phyloP scores from a whole-genome alignment of 495 filamentous ascomycete genomes.

The Parathielavia appendiculata region DNA sequence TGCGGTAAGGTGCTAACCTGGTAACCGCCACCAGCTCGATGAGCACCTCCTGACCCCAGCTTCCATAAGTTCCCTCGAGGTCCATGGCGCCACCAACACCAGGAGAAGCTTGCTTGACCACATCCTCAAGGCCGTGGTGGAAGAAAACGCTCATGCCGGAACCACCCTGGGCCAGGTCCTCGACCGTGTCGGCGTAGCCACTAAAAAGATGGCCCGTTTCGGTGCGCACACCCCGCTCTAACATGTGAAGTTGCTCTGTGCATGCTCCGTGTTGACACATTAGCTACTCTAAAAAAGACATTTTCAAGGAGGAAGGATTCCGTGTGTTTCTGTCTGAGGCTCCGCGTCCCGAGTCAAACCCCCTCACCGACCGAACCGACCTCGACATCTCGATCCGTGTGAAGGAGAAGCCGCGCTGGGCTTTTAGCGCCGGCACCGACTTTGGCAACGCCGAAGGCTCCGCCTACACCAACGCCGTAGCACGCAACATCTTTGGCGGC shows the following conservation, averaged over 20 bases:
- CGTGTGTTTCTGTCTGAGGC: slow-evolving; percentile 72
- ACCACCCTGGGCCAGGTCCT: slow-evolving; percentile 77
- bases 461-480: slow-evolving; percentile 75
- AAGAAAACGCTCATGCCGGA: slow-evolving; percentile 55
- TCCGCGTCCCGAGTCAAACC: slow-evolving; percentile 36
- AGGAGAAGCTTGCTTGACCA: slow-evolving; percentile 72
- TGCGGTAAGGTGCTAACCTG: neutral
- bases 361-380: slow-evolving; percentile 60
- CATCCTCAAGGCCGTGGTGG: slow-evolving; percentile 71
- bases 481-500: slow-evolving; percentile 91
- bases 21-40: slow-evolving; percentile 50
- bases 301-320: slow-evolving; percentile 82
- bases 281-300: slow-evolving; percentile 51
- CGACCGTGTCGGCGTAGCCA: slow-evolving; percentile 58
- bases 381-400: slow-evolving; percentile 72
- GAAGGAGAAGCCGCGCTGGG: slow-evolving; percentile 69
- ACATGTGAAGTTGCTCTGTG: neutral
- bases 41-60: slow-evolving; percentile 65
- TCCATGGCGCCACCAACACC: slow-evolving; percentile 74
- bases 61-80: slow-evolving; percentile 72
- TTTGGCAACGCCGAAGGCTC: slow-evolving; percentile 87
- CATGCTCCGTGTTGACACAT: neutral
- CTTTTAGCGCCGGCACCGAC: slow-evolving; percentile 88
- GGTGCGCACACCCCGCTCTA: slow-evolving; percentile 46
- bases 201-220: slow-evolving; percentile 71